Base-by-base conservation (phyloP, 148 eudicot species). In the Simmondsia chinensis region DNA sequence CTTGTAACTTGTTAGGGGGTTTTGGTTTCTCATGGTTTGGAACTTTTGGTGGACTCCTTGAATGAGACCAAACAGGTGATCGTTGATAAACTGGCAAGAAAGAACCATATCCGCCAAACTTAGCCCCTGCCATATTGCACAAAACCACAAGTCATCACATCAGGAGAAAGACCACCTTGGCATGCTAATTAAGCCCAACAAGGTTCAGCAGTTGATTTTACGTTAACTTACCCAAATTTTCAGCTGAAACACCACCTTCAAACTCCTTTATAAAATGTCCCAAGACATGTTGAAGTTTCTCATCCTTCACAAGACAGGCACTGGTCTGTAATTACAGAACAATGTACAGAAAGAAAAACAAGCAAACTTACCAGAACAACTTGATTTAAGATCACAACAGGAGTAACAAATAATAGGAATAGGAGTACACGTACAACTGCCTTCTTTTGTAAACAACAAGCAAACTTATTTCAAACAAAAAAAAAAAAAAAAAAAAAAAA, bases 261-360 rank as follows among this genome's bases (percentile, higher is more conserved):
- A 91, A 91, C 57, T 91, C 97, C 58, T 85, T 91, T 69, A 76
- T 80, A 51, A 82, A 82, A 68, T 91, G 94, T 20, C 97, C 97
- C 76, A 91, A 64, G 43, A 85, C 76, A 72, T 79, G 54, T 44
- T 91, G 93, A 60, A 91, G 68, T 74, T 91, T 91, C 66, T 79
- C 95, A 59, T 82, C 97, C 97, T 91, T 64, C 52, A 66, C 50
- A 58, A 32, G 27, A 48, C 31, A 31, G 53, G 21, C 39, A 46
- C 19, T 39, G 36, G 15, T 26, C 36, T 8, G 25, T 24, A 43
- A 25, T 30, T 16, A 45, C 9, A n/a, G n/a, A n/a, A n/a, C n/a
- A n/a, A n/a, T n/a, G n/a, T n/a, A n/a, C n/a, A n/a, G 31, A 28
- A 5, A 28, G 5, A 5, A 9, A 28, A 28, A 9, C 9, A 9